Evolutionary conservation across 1,284 basidiomycete genomes (phyloP).

Genomic region (Trametes polyzona): DNA sequence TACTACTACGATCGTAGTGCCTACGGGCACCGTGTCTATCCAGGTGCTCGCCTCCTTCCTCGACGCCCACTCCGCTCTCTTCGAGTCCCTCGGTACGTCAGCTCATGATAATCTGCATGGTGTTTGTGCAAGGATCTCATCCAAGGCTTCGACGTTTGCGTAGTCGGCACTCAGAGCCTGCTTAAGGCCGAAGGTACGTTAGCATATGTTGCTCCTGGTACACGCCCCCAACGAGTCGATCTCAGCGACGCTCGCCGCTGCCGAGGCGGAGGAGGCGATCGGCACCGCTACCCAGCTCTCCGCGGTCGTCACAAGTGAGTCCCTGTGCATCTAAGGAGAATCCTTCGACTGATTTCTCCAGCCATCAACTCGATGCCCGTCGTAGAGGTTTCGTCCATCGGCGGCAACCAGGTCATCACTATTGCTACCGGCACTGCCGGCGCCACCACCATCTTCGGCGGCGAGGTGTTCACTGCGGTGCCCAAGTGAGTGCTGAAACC

Average conservation of each 20-base stretch:
- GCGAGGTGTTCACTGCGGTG: conserved; percentile 12
- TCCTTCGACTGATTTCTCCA: neutral
- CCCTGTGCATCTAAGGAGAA: neutral
- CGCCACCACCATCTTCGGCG: conserved; percentile 7
- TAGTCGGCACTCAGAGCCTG: conserved; percentile 6
- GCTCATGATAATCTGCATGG: too few relatives aligned
- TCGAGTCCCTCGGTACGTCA: neutral
- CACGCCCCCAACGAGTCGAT: neutral
- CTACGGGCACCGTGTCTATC: neutral
- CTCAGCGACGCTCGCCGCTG: conserved; percentile 14
- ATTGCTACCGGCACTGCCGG: conserved; percentile 14
- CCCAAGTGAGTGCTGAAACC: neutral
- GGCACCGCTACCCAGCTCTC: conserved; percentile 16
- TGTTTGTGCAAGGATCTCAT: neutral
- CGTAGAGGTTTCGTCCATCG: conserved; percentile 12
- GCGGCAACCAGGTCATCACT: conserved; percentile 12
- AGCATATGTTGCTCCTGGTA: too few relatives aligned
- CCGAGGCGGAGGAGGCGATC: conserved; percentile 8
- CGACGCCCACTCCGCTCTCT: neutral
- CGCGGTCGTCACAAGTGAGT: conserved; percentile 13
- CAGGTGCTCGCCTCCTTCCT: conserved; percentile 1
- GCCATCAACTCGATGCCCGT: conserved; percentile 19
- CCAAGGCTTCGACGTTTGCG: too few relatives aligned
- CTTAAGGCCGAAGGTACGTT: conserved; percentile 7
- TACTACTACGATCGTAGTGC: neutral